phyloP scores from a whole-genome alignment of 352 stramenopile species.

The Globisporangium barbulae region DNA sequence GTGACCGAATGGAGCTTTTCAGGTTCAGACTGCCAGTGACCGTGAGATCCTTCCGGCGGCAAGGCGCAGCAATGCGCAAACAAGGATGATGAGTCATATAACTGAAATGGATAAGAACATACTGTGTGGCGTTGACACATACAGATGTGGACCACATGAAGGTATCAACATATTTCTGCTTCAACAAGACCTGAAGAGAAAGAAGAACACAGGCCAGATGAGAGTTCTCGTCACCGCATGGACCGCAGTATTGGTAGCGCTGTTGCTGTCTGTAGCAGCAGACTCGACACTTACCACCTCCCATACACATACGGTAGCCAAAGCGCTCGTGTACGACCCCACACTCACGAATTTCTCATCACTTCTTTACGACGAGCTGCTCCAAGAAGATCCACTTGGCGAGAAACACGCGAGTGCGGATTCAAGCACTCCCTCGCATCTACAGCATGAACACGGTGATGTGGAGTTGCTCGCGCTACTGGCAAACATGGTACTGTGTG shows the following conservation, averaged over 20 bases:
- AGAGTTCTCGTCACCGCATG: not conserved
- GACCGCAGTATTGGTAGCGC: too few species aligned
- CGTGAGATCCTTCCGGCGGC: constrained; percentile 16
- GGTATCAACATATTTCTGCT: not conserved
- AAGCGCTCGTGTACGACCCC: constrained; percentile 13
- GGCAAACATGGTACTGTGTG: constrained; percentile 13
- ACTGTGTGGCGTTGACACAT: too few species aligned
- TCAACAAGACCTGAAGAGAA: not conserved
- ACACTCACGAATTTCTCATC: constrained; percentile 8
- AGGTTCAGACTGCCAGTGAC: constrained; percentile 2
- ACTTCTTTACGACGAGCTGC: not conserved
- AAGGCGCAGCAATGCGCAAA: not conserved
- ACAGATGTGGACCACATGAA: not conserved
- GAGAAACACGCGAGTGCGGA: not conserved
- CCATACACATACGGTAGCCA: not conserved
- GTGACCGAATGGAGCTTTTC: not conserved
- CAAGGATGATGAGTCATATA: too few species aligned
- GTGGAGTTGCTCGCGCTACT: constrained; percentile 13
- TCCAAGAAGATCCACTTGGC: not conserved
- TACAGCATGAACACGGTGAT: not conserved
- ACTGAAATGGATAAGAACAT: too few species aligned
- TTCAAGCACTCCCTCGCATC: not conserved
- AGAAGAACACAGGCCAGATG: not conserved
- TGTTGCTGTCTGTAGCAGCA: not conserved
- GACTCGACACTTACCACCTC: too few species aligned